Evolutionary conservation across 2,329 filamentous ascomycete species (phyloP), one percentile per base, ranked within the genome.

Genomic region (Trichophyton simii): DNA sequence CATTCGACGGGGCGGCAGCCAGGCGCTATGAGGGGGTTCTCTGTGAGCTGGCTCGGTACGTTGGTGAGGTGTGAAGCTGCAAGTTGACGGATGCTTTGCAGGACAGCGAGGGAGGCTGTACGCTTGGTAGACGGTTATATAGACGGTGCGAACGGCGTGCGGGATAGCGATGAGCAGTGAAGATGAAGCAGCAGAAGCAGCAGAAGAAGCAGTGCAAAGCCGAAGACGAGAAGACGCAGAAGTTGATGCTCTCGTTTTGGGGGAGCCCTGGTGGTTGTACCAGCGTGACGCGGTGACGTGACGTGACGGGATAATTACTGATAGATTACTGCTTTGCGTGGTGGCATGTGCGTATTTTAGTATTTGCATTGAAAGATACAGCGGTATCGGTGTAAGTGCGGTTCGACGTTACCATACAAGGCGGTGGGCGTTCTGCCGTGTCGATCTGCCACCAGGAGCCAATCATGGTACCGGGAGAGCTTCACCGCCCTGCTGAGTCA

Each of bases 331-430:
- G 1, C 9, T 38, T 38, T 38, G 34, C 11, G 34, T 13, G 34
- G 34, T 3, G 6, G 20, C 20, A 22, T 25, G 20, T 25, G 44
- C n/a, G n/a, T 11, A 48, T 9, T 22, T 22, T 48, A 4, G 50
- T 54, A n/a, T 31, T 34, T 0, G 3, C 11, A 4, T 4, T 20
- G 13, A 31, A 28, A 34, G 50, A 54, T 54, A 54, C 50, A 20
- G 50, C n/a, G n/a, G 50, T 54, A 54, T 54, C 50, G 50, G 22
- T 54, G 50, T 54, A 54, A n/a, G 50, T 18, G 50, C 20, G 50
- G 13, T 54, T 31, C 50, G 22, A 28, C 6, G 1, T 48, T 48
- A 48, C 44, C n/a, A 48, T 48, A 48, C 44, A 48, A 25, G 50
- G 50, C 50, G 50, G 50, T 54, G 50, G 50, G 22, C n/a, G 28